Evolutionary conservation across 1,284 basidiomycete genomes (phyloP).

Genomic region (Coriolopsis trogii): DNA sequence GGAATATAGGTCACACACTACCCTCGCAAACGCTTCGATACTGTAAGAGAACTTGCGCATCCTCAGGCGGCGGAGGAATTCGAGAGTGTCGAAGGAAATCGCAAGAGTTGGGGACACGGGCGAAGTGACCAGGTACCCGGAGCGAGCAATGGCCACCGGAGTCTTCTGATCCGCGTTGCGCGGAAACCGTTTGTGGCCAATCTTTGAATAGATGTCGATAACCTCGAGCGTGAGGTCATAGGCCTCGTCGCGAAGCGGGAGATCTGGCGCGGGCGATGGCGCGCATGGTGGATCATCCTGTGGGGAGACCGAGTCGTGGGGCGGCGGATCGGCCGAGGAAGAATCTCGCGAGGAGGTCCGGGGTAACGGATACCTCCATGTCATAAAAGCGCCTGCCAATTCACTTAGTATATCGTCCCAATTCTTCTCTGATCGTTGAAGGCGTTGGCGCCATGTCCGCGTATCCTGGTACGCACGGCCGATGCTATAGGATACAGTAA

Average conservation of each 20-base stretch:
- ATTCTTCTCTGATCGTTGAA: background rate
- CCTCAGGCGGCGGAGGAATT: conserved; percentile 29
- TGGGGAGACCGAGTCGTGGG: too few species aligned
- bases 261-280: background rate
- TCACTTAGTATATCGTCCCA: background rate
- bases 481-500: too few species aligned
- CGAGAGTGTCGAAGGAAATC: conserved; percentile 35
- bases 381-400: background rate
- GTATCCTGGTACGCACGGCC: background rate
- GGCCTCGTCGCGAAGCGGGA: background rate
- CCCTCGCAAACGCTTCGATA: conserved; percentile 37
- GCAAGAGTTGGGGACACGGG: conserved; percentile 27
- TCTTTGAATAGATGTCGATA: background rate
- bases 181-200: background rate
- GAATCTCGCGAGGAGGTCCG: too few species aligned
- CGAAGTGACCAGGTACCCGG: conserved; percentile 14
- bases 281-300: background rate
- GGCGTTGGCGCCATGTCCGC: background rate
- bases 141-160: background rate
- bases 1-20: conserved; percentile 37
- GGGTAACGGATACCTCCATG: background rate
- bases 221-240: conserved; percentile 1
- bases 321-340: background rate
- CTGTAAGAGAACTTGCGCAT: conserved; percentile 32
- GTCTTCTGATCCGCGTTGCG: background rate